These are phyloP conservation scores for Gamarada debralockiae DNA, from an alignment of 495 filamentous ascomycete species.

Conservation along the genomic window DNA sequence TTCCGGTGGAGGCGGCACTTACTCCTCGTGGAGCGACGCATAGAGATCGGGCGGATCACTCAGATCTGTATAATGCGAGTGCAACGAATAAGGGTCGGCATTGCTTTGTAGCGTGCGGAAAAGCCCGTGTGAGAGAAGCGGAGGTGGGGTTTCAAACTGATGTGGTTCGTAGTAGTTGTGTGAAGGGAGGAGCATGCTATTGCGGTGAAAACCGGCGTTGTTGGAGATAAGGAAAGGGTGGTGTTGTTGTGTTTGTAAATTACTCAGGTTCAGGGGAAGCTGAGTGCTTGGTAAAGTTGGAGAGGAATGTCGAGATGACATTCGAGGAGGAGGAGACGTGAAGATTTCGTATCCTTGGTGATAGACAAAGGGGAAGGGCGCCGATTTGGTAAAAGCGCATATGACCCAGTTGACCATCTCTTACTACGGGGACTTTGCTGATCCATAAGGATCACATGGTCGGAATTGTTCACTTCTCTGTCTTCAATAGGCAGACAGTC, in stretches of 20 bases:
- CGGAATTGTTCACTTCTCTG: too few relatives aligned
- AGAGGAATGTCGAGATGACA: slow-evolving; percentile 47
- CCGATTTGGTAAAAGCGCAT: slow-evolving; percentile 40
- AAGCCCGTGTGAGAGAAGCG: slow-evolving; percentile 59
- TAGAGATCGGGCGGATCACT: slow-evolving; percentile 71
- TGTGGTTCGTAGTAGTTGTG: slow-evolving; percentile 29
- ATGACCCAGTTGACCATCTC: slow-evolving; percentile 69
- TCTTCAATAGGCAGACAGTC: too few relatives aligned
- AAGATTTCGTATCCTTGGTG: slow-evolving; percentile 45
- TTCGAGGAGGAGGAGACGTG: slow-evolving; percentile 35
- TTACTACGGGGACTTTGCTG: slow-evolving; percentile 58
- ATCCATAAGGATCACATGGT: too few relatives aligned
- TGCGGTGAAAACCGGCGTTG: slow-evolving; percentile 43
- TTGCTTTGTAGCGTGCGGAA: slow-evolving; percentile 69
- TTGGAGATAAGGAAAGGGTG: slow-evolving; percentile 47
- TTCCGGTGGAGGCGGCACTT: slow-evolving; percentile 62
- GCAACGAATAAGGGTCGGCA: slow-evolving; percentile 56
- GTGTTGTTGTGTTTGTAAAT: slow-evolving; percentile 50
- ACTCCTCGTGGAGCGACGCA: slow-evolving; percentile 62
- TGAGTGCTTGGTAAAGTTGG: slow-evolving; percentile 49
- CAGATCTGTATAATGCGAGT: slow-evolving; percentile 59
- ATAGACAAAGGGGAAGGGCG: slow-evolving; percentile 51
- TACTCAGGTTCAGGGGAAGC: slow-evolving; percentile 47
- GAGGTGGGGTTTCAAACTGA: slow-evolving; percentile 48
- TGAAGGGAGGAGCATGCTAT: slow-evolving; percentile 28